phyloP scores from a whole-genome alignment of 805 yeast genomes.

The Wickerhamiella brachini region DNA sequence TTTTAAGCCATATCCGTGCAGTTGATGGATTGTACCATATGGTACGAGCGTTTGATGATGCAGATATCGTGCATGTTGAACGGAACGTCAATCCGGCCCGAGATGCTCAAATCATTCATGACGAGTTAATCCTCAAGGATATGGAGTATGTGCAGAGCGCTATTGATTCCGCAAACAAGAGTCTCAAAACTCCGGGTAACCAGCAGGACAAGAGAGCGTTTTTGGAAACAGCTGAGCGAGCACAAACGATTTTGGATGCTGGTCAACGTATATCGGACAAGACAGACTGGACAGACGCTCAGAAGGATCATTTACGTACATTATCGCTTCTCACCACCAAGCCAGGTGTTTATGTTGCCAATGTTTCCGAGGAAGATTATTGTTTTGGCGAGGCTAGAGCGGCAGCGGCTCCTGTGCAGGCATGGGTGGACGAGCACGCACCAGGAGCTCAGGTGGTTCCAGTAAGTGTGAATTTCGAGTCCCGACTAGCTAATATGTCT shows the following conservation, averaged over 20 bases:
- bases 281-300: slow-evolving; percentile 44
- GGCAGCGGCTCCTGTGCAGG: slow-evolving; percentile 30
- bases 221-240: slow-evolving; percentile 24
- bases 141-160: slow-evolving; percentile 48
- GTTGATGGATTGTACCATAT: slow-evolving; percentile 63
- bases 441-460: slow-evolving; percentile 60
- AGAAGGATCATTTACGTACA: slow-evolving; percentile 25
- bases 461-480: slow-evolving; percentile 55
- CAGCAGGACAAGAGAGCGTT: slow-evolving; percentile 33
- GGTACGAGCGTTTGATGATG: slow-evolving; percentile 50
- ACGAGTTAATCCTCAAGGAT: slow-evolving; percentile 53
- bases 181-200: slow-evolving; percentile 24
- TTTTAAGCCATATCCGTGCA: slow-evolving; percentile 51
- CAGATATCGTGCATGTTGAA: slow-evolving; percentile 54
- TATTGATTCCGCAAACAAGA: slow-evolving; percentile 38
- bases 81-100: slow-evolving; percentile 49
- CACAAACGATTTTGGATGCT: slow-evolving; percentile 36
- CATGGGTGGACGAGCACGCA: slow-evolving; percentile 55
- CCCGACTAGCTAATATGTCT: slow-evolving; percentile 40
- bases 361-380: slow-evolving; percentile 61
- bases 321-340: slow-evolving; percentile 73
- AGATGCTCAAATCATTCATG: slow-evolving; percentile 48
- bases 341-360: slow-evolving; percentile 69
- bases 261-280: slow-evolving; percentile 44
- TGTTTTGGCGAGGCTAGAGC: slow-evolving; percentile 34